A percentile compares a stretch with the other conserved stretches of the same genome.
phyloP scores from a whole-genome alignment of 345 rosid species.

The Populus tremula region DNA sequence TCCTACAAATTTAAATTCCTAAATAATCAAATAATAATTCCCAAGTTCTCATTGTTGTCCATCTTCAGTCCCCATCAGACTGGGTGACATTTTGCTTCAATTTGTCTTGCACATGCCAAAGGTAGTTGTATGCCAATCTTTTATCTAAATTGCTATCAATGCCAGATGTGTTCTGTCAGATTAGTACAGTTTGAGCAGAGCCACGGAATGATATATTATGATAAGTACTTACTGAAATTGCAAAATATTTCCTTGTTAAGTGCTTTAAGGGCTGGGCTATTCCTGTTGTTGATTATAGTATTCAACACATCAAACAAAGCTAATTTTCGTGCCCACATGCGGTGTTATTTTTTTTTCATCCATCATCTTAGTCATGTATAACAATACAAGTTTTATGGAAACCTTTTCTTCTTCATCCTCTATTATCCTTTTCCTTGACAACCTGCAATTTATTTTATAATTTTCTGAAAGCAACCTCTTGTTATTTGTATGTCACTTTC shows the following conservation, averaged over 20 bases:
- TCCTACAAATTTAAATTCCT: no score
- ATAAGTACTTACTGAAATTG: no score
- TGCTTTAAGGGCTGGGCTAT: no score
- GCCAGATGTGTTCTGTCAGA: no score
- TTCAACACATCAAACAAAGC: no score
- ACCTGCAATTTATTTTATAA: background rate
- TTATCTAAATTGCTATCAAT: no score
- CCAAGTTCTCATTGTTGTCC: background rate
- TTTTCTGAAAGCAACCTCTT: background rate
- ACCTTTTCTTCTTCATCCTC: background rate
- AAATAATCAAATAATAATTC: no score
- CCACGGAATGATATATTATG: no score
- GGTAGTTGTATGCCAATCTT: background rate
- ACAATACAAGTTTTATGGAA: background rate
- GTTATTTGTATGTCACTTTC: constrained; percentile 20
- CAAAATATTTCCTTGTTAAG: no score
- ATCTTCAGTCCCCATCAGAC: background rate
- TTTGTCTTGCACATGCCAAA: background rate
- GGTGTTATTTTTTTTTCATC: background rate
- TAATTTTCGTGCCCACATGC: no score
- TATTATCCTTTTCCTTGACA: background rate
- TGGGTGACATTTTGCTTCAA: background rate
- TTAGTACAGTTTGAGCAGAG: no score
- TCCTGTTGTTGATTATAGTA: no score
- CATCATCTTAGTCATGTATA: background rate